Conservation (phyloP, 2,329 filamentous ascomycete genomes). For the Paecilomyces sp. region DNA sequence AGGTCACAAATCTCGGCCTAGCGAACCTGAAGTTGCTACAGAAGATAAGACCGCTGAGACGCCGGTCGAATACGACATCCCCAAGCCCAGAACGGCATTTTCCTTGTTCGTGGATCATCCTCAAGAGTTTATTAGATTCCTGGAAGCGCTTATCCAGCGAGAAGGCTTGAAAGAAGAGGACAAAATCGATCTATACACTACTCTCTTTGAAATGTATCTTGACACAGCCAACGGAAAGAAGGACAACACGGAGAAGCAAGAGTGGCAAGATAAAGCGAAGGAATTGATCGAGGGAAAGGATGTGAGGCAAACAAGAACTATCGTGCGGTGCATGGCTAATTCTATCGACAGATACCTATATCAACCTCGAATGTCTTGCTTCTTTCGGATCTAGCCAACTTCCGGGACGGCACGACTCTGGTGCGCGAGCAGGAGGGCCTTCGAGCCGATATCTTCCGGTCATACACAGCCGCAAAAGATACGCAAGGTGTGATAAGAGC, state of each 20-base stretch:
- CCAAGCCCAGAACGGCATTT: constrained; percentile 81
- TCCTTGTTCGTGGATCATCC: constrained; percentile 95
- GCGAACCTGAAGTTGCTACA: constrained; percentile 18
- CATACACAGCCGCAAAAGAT: constrained; percentile 87
- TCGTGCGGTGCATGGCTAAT: constrained; percentile 6
- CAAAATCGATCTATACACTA: constrained; percentile 82
- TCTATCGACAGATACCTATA: constrained; percentile 54
- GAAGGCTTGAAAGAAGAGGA: constrained; percentile 65
- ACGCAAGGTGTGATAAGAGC: constrained; percentile 86
- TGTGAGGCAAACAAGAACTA: constrained; percentile 31
- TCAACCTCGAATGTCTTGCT: constrained; percentile 92
- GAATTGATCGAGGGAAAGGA: constrained; percentile 74
- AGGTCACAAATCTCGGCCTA: constrained; percentile 24
- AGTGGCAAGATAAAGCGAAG: constrained; percentile 89
- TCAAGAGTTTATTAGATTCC: constrained; percentile 82
- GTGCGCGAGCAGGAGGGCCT: constrained; percentile 92
- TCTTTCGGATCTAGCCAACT: constrained; percentile 84
- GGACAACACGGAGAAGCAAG: constrained; percentile 56
- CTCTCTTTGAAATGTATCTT: constrained; percentile 96
- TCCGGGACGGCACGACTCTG: constrained; percentile 81
- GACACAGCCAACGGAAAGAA: constrained; percentile 75
- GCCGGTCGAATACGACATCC: constrained; percentile 61
- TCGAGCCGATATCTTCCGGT: constrained; percentile 91
- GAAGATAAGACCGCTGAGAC: constrained; percentile 27
- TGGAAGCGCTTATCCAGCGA: constrained; percentile 78